Base-by-base conservation (phyloP, 176 grass and related monocot genomes). In the Secale cereale region DNA sequence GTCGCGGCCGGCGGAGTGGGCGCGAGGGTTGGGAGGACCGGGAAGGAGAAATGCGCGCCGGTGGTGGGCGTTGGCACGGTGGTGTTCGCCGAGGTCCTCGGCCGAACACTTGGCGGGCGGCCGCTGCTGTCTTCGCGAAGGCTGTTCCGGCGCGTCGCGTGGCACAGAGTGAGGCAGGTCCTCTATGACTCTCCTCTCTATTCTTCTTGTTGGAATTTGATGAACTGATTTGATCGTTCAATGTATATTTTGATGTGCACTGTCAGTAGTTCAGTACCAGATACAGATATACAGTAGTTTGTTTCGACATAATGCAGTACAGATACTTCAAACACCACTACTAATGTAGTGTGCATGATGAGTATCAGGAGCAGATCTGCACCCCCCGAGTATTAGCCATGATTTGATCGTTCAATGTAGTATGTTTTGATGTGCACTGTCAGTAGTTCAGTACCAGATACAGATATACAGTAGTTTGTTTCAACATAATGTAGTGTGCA, bases 151-250 rank as follows among this genome's bases (percentile, higher is more conserved):
- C 87, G 80, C 76, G 89, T 95, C 39, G 91, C 91, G 22, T 98
- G 89, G 92, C 92, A 91, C 84, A 89, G 95, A 91, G 88, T 88
- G 85, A 97, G 95, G 95, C 95, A 97, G 95, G 92, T 97, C 85
- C 90, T 95, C 90, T 91, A 76, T 85, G 65, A 41, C 82, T 82
- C 72, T 82, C 78, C 88, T 86, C 46, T 86, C 82, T 78, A 59
- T 13, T 52, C 0, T 64, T 1, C 4, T 81, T 74, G 56, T 40
- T 87, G 35, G 78, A 78, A 70, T 83, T 79, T 48, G 25, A 78
- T 86, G 48, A 41, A 23, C 25, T 65, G 16, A 25, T 28, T 68
- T 75, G 54, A n/a, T 59, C 50, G 50, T 22, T 56, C 52, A 22
- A 56, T 56, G 52, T 22, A 57, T 57, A 20, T 8, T 57, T 57